Evolutionary conservation across 257 asterid genomes (phyloP).

Genomic region (Plantago elongata): DNA sequence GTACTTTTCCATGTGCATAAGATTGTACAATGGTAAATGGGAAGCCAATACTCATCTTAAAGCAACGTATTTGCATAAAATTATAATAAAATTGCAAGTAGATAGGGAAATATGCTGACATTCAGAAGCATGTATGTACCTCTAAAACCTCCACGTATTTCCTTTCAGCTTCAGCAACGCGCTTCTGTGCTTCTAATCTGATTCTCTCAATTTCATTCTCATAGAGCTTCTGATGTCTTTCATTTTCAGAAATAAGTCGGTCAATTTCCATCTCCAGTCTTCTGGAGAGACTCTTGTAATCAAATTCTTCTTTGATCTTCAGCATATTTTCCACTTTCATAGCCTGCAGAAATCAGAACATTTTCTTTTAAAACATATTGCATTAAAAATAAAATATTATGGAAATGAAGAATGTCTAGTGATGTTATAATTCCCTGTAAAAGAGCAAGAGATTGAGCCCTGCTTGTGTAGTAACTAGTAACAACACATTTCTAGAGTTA

Average conservation of each 20-base stretch:
- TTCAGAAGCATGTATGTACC: slow-evolving; percentile 40
- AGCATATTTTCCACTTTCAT: slow-evolving; percentile 99
- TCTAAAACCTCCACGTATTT: slow-evolving; percentile 68
- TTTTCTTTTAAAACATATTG: slow-evolving; percentile 6
- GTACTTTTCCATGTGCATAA: slow-evolving; percentile 9
- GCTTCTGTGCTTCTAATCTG: slow-evolving; percentile 79
- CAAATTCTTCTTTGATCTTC: slow-evolving; percentile 96
- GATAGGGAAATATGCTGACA: slow-evolving; percentile 15
- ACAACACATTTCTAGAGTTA: slow-evolving; percentile 9
- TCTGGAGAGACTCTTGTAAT: slow-evolving; percentile 83
- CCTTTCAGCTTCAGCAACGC: slow-evolving; percentile 75
- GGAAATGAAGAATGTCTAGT: background rate
- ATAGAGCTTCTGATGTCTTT: slow-evolving; percentile 74
- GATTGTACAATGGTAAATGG: slow-evolving; percentile 12
- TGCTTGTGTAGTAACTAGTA: background rate
- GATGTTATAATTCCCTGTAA: slow-evolving; percentile 7
- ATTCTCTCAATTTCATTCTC: slow-evolving; percentile 83
- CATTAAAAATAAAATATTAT: background rate
- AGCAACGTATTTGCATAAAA: slow-evolving; percentile 9
- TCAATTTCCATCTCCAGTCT: slow-evolving; percentile 90
- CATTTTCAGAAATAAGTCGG: slow-evolving; percentile 83
- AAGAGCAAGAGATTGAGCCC: slow-evolving; percentile 8
- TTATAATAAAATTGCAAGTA: slow-evolving; percentile 5
- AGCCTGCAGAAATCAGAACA: slow-evolving; percentile 52
- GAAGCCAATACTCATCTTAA: slow-evolving; percentile 9